Evolutionary conservation across 768 basidiomycete genomes (phyloP), one percentile per base, ranked within the genome.

Genomic region (Russula brevipes): DNA sequence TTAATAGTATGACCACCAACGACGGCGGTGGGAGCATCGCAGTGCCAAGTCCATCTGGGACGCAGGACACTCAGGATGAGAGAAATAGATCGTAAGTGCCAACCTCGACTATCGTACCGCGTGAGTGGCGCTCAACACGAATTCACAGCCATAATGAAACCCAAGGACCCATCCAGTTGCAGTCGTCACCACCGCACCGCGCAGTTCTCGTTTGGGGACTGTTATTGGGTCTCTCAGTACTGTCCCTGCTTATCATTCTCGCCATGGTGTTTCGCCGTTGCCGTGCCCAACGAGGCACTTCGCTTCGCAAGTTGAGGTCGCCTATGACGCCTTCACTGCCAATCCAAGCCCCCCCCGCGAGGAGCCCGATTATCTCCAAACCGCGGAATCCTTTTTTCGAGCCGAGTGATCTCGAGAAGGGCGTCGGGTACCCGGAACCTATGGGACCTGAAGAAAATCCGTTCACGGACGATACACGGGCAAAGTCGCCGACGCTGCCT

Each of bases 241-340:
- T 65, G 9, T 36, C 66, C 30, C 7, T 61, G 8, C 39, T 61
- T 36, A 5, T 46, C 51, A 6, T 61, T 19, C 47, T 31, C 8
- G 8, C 56, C 53, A 4, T 66, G 9, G 19, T 67, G 45, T 30
- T 55, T 39, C 62, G 62, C 30, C 66, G 64, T 42, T 50, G 47
- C 1, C 39, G 8, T 14, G 14, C 9, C 12, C 54, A 54, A 41
- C 30, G 6, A 14, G 35, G 14, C 17, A 44, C 31, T n/a, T 10
- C 9, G 24, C 24, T 5, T 54, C 51, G 8, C 16, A 61, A 33
- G n/a, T 45, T 35, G 36, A 24, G 38, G 36, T 11, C 2, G 33
- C 55, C 52, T 1, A 31, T 1, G 51, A 60, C 64, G 6, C 66
- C 63, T 4, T 19, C 0, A 3, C 53, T 67, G 19, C 63, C 66